These are phyloP conservation scores for Suhomyces guaymorum DNA, from an alignment of 1,139 yeast species.

Conservation along the genomic window DNA sequence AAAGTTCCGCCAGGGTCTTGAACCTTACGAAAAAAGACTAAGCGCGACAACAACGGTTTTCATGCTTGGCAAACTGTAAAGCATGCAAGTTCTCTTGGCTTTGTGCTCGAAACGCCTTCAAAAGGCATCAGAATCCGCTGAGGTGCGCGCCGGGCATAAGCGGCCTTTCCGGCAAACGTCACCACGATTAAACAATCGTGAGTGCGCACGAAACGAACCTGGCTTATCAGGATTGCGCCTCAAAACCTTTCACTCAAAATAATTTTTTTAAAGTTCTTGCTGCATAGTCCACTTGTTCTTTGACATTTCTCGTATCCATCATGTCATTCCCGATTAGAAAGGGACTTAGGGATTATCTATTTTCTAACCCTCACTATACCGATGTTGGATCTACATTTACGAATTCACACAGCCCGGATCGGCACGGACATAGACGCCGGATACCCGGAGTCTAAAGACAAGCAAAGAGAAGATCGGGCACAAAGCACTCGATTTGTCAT, in stretches of 20 bases:
- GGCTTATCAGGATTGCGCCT: too few species aligned
- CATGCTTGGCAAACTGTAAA: constrained; percentile 3
- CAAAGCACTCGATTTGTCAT: too few species aligned
- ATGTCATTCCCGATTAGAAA: constrained; percentile 8
- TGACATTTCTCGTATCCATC: constrained; percentile 8
- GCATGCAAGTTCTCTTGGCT: neutral
- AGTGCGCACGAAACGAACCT: too few species aligned
- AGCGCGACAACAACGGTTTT: constrained; percentile 1
- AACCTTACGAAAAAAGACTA: neutral
- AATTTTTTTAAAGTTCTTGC: too few species aligned
- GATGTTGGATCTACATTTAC: constrained; percentile 2
- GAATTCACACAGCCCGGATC: constrained; percentile 1
- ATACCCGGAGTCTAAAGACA: too few species aligned
- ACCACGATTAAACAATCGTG: too few species aligned
- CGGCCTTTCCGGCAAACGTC: too few species aligned
- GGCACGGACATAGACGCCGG: too few species aligned
- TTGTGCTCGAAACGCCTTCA: neutral
- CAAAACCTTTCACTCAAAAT: too few species aligned
- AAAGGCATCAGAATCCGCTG: too few species aligned
- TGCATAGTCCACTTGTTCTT: constrained; percentile 2
- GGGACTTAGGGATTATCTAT: constrained; percentile 1
- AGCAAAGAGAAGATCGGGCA: too few species aligned
- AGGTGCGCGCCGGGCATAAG: too few species aligned
- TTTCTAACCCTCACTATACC: constrained; percentile 1
- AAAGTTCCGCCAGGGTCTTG: constrained; percentile 2